Percentiles rank a stretch among this genome's conserved stretches.
phyloP scores from a whole-genome alignment of 2,329 filamentous ascomycete species.

The Claviceps cyperi region DNA sequence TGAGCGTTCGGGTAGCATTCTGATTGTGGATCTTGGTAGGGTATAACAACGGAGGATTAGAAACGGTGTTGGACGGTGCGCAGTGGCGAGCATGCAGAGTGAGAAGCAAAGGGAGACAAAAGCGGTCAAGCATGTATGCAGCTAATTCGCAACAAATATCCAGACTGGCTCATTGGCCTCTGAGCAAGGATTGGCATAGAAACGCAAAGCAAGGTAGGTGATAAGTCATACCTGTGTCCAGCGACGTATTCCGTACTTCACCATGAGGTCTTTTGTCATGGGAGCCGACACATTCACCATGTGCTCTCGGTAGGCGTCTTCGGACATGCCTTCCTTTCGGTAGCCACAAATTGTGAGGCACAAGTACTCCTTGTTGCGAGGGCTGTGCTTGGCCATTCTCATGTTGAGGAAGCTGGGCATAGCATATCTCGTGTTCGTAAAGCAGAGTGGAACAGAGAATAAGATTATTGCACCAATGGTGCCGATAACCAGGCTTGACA shows the following conservation, averaged over 20 bases:
- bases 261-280: slow-evolving; percentile 32
- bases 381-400: neutral
- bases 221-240: slow-evolving; percentile 25
- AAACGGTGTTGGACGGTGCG: no score
- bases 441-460: no score
- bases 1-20: slow-evolving; percentile 15
- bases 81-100: no score
- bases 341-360: slow-evolving; percentile 36
- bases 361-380: slow-evolving; percentile 14
- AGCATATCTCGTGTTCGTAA: no score
- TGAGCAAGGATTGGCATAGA: no score
- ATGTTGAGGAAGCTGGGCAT: neutral
- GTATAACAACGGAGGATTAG: no score
- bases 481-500: no score
- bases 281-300: slow-evolving; percentile 33
- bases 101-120: no score
- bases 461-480: no score
- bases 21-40: slow-evolving; percentile 26
- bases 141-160: no score
- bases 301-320: slow-evolving; percentile 28
- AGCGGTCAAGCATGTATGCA: no score
- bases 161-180: no score
- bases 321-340: slow-evolving; percentile 30
- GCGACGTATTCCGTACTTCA: slow-evolving; percentile 30
- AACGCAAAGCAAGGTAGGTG: neutral